Percentiles rank a stretch among this genome's conserved stretches.
phyloP scores from a whole-genome alignment of 2,329 filamentous ascomycete genomes.

The Aspergillus persii region DNA sequence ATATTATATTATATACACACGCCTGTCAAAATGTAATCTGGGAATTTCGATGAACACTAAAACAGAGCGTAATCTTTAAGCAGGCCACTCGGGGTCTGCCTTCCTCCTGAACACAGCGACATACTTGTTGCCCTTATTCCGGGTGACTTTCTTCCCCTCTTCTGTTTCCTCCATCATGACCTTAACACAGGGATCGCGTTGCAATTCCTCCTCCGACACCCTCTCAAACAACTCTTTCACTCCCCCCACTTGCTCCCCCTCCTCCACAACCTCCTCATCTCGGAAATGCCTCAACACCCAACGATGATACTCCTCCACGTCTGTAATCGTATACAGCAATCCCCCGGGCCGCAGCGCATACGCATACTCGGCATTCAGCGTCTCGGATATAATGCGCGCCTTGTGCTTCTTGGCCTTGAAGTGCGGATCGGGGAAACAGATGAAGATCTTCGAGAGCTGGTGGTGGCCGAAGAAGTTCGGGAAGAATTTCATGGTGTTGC shows the following conservation, averaged over 20 bases:
- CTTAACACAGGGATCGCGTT: conserved; percentile 58
- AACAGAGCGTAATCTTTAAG: not conserved
- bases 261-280: conserved; percentile 76
- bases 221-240: conserved; percentile 67
- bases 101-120: conserved; percentile 82
- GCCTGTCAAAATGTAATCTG: not conserved
- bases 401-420: conserved; percentile 99
- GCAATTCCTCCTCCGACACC: conserved; percentile 56
- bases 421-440: conserved; percentile 97
- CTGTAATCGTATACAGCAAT: conserved; percentile 92
- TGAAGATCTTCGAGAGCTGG: conserved; percentile 87
- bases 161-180: conserved; percentile 77
- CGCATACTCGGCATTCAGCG: conserved; percentile 89
- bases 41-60: not conserved
- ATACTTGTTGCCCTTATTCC: conserved; percentile 88
- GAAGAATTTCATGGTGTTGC: conserved; percentile 99
- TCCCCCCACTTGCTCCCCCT: conserved; percentile 71
- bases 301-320: conserved; percentile 87
- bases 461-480: conserved; percentile 87
- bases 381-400: conserved; percentile 85
- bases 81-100: conserved; percentile 72
- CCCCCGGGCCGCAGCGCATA: conserved; percentile 81
- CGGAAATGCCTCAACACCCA: conserved; percentile 93
- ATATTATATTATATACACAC: no score
- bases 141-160: conserved; percentile 92